Conservation (phyloP, 306 rosid genomes). For the Ormosia emarginata region DNA sequence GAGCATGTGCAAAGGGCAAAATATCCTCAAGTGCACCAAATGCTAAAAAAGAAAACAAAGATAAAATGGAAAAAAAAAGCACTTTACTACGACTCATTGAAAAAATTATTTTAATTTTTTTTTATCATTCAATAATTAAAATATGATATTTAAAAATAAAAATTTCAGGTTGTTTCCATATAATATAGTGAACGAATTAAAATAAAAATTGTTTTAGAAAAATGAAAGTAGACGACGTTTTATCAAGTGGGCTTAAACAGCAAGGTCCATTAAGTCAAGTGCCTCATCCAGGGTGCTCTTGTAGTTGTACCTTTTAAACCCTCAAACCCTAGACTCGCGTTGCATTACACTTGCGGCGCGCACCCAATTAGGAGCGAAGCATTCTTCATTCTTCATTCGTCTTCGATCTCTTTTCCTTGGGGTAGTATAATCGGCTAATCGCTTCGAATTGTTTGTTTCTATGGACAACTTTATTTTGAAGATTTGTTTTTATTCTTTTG, state of each 20-base stretch:
- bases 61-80: too few species aligned
- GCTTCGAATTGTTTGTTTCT: too few species aligned
- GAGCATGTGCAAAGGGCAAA: too few species aligned
- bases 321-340: constrained; percentile 21
- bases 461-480: background rate
- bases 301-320: background rate
- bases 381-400: too few species aligned
- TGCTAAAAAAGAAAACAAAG: too few species aligned
- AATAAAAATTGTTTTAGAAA: background rate
- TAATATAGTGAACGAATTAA: background rate
- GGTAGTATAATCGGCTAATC: background rate
- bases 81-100: too few species aligned
- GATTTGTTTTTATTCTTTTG: background rate
- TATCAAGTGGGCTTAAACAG: background rate
- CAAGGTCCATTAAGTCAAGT: background rate
- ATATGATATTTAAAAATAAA: background rate
- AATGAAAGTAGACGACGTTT: background rate
- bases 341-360: background rate
- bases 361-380: background rate
- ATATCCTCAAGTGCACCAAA: too few species aligned
- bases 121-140: background rate
- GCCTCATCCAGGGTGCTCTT: background rate
- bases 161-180: background rate
- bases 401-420: background rate
- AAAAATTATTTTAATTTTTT: too few species aligned